Evolutionary conservation across 2,329 filamentous ascomycete genomes (phyloP), one percentile per base, ranked within the genome.

Genomic region (Tricladium varicosporioides): DNA sequence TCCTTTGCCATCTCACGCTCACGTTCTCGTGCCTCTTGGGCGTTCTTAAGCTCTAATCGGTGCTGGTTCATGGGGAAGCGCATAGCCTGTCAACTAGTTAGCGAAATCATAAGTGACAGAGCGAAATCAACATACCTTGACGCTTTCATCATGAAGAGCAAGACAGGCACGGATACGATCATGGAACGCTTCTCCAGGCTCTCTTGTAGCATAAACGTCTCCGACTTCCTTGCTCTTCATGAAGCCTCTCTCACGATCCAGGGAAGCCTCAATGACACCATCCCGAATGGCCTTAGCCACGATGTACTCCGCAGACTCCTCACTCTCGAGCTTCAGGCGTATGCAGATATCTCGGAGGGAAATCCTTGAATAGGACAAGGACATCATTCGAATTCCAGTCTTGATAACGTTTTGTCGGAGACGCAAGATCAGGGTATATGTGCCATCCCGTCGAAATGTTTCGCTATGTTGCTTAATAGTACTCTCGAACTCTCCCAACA

Each of bases 61-160:
- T 99, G 94, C 75, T 97, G 94, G 78, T 99, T 97, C 93, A 97
- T 97, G 2, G 94, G 94, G 76, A 97, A 99, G 54, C 94, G 86
- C 94, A 99, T 99, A 22, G 94, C 93, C 90, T 93, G 48, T 27
- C 3, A 27, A 43, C 60, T 51, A 60, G 50, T 47, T 63, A 56
- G 62, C 55, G 47, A 43, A 43, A 47, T 14, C 9, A 15, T 8
- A n/a, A n/a, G 33, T 8, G 33, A 32, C n/a, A 32, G 51, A 18
- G 54, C 7, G 50, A 33, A 36, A 15, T 45, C 48, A 57, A 70
- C 78, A 70, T 80, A 92, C 90, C 89, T 96, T 97, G 69, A 99
- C 92, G 71, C 93, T 97, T 78, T 99, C 94, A 69, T 99, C 94
- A 70, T 97, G 92, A 62, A 99, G 83, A 56, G 87, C 85, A 67